Evolutionary conservation across 768 basidiomycete genomes (phyloP).

Genomic region (Boletus pseudo-olivaceus): DNA sequence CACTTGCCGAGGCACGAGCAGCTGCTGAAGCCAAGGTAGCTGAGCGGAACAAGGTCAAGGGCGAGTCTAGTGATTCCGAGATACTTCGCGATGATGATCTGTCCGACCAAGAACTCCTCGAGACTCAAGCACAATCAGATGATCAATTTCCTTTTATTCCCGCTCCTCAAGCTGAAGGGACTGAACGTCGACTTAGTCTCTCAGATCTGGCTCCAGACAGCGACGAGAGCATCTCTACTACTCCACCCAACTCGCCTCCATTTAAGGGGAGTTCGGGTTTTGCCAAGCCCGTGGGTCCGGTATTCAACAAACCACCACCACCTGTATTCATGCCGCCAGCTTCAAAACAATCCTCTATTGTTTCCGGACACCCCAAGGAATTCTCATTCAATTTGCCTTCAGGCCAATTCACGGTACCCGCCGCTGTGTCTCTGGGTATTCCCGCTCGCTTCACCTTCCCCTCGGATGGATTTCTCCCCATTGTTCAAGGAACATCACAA

Average conservation of each 20-base stretch:
- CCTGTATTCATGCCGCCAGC: constrained; percentile 26
- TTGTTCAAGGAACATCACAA: constrained; percentile 31
- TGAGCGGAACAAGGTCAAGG: constrained; percentile 54
- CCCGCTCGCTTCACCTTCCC: constrained; percentile 33
- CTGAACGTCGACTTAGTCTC: constrained; percentile 46
- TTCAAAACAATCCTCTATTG: constrained; percentile 11
- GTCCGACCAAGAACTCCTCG: constrained; percentile 3
- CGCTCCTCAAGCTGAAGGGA: constrained; percentile 1
- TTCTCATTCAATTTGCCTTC: constrained; percentile 34
- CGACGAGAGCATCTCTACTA: constrained; percentile 47
- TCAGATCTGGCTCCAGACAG: constrained; percentile 55
- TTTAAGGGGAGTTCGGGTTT: constrained; percentile 23
- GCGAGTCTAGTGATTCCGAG: constrained; percentile 22
- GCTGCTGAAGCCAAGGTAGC: constrained; percentile 68
- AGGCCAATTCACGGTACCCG: constrained; percentile 41
- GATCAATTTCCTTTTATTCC: neutral
- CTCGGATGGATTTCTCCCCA: constrained; percentile 12
- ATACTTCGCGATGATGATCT: constrained; percentile 20
- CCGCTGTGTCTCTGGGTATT: constrained; percentile 46
- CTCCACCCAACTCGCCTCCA: constrained; percentile 57
- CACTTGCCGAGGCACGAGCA: constrained; percentile 63
- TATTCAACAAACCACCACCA: constrained; percentile 55
- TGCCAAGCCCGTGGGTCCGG: constrained; percentile 40
- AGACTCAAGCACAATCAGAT: constrained; percentile 1
- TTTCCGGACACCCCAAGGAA: constrained; percentile 26